Evolutionary conservation across 441 rosid genomes (phyloP).

Genomic region (Jatropha podagrica): DNA sequence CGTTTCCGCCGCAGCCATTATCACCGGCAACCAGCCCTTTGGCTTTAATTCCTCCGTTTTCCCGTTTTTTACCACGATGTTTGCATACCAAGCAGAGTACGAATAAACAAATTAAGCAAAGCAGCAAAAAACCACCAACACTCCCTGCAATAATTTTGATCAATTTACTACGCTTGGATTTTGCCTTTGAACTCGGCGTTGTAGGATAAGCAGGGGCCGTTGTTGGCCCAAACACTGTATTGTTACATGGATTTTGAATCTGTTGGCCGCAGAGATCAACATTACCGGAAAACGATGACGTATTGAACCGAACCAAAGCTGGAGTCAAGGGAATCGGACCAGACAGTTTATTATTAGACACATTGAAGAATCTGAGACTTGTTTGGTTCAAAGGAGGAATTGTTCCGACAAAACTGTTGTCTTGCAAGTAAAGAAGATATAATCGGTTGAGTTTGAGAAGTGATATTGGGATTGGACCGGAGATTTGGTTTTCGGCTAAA

Average conservation of each 20-base stretch:
- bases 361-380: constrained; percentile 71
- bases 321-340: constrained; percentile 69
- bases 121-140: constrained; percentile 28
- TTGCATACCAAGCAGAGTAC: constrained; percentile 27
- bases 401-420: constrained; percentile 53
- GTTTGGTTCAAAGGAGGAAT: constrained; percentile 79
- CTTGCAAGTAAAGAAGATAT: constrained; percentile 53
- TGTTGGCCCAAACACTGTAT: constrained; percentile 26
- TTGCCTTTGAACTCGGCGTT: constrained; percentile 9
- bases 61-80: constrained; percentile 11
- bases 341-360: constrained; percentile 62
- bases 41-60: constrained; percentile 33
- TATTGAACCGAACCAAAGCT: constrained; percentile 63
- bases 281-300: constrained; percentile 59
- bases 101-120: constrained; percentile 28
- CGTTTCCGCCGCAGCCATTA: constrained; percentile 26
- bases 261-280: constrained; percentile 68
- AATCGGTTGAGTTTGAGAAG: constrained; percentile 53
- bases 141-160: constrained; percentile 29
- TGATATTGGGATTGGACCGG: constrained; percentile 62
- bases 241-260: constrained; percentile 50
- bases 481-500: constrained; percentile 49
- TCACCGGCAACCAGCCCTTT: constrained; percentile 24
- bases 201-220: constrained; percentile 39
- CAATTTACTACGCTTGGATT: constrained; percentile 28